Evolutionary conservation across 2,329 filamentous ascomycete genomes (phyloP), one percentile per base, ranked within the genome.

Genomic region (Paracamarosporium sp.): DNA sequence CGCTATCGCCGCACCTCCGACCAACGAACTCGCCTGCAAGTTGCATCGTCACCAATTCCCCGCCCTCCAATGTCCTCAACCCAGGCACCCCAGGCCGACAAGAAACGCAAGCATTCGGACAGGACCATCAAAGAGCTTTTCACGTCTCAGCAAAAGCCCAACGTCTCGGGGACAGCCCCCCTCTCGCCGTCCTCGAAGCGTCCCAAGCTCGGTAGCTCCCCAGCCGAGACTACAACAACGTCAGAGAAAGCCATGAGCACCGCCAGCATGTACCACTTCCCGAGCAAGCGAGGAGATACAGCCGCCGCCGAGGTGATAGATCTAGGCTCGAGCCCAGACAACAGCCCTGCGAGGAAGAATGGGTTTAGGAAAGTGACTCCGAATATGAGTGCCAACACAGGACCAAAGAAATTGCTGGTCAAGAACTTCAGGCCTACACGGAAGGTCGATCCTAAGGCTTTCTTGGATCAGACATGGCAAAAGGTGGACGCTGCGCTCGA

Each of bases 361-460:
- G 79, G 70, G 51, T 68, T 66, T 54, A 73, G 73, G 60, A 72
- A 69, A 40, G 76, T 74, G 53, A 80, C 81, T 50, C 91, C 93
- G 71, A 90, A 90, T 65, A 88, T 92, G 12, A 87, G 91, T 68
- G 82, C 84, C 11, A 67, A 56, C 38, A 47, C 56, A 17, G 93
- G 92, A 30, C 88, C 92, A 20, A 93, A 90, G 82, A 93, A 90
- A 77, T 85, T 99, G 44, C 86, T 94, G n/a, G 91, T 99, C 68
- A 97, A 97, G 85, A 98, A 97, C 74, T 84, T 97, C 62, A 88
- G 90, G 57, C 84, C 85, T 1, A 83, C 83, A 17, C 79, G 85
- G n/a, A 83, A 84, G 56, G 82, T 85, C 53, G 86, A 92, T 66
- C 85, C 90, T 20, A 87, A 90, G 61, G 83, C 86, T 62, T 98